phyloP scores from a whole-genome alignment of 2,329 filamentous ascomycete genomes.

The Trichoderma atrobrunneum region DNA sequence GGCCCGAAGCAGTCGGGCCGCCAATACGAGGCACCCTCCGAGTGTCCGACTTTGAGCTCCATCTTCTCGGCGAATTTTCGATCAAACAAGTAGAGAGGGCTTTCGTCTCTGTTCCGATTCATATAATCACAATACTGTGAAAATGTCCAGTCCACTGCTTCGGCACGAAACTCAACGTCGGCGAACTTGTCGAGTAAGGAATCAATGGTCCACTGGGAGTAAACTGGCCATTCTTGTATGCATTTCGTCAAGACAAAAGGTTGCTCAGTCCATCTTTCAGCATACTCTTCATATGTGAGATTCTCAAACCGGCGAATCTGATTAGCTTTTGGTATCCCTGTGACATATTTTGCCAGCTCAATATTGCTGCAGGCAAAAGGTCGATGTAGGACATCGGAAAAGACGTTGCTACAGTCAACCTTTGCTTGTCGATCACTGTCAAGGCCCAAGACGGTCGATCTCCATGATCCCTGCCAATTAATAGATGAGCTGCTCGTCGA shows the following conservation, averaged over 20 bases:
- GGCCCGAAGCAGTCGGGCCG: slow-evolving; percentile 79
- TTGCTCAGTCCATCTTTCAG: slow-evolving; percentile 68
- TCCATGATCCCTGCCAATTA: slow-evolving; percentile 80
- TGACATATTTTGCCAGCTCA: slow-evolving; percentile 61
- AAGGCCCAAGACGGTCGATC: slow-evolving; percentile 69
- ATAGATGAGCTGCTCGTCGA: slow-evolving; percentile 31
- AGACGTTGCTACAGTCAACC: slow-evolving; percentile 74
- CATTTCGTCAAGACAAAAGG: slow-evolving; percentile 86
- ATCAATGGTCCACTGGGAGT: slow-evolving; percentile 69
- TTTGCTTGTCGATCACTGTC: slow-evolving; percentile 47
- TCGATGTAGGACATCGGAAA: slow-evolving; percentile 84
- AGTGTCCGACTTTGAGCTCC: slow-evolving; percentile 59
- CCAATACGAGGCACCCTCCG: slow-evolving; percentile 63
- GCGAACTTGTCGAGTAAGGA: slow-evolving; percentile 62
- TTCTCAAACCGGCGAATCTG: slow-evolving; percentile 67
- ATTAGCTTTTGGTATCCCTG: slow-evolving; percentile 70
- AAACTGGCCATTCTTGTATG: slow-evolving; percentile 79
- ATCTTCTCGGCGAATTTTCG: slow-evolving; percentile 85
- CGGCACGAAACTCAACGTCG: slow-evolving; percentile 73
- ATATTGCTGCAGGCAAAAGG: slow-evolving; percentile 88
- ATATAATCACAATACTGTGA: slow-evolving; percentile 81
- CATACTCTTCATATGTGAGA: slow-evolving; percentile 71
- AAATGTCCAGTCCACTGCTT: slow-evolving; percentile 90
- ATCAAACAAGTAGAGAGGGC: slow-evolving; percentile 90
- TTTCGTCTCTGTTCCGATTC: slow-evolving; percentile 76